phyloP scores from a whole-genome alignment of 805 yeast species.

The Debaryomyces maramus region DNA sequence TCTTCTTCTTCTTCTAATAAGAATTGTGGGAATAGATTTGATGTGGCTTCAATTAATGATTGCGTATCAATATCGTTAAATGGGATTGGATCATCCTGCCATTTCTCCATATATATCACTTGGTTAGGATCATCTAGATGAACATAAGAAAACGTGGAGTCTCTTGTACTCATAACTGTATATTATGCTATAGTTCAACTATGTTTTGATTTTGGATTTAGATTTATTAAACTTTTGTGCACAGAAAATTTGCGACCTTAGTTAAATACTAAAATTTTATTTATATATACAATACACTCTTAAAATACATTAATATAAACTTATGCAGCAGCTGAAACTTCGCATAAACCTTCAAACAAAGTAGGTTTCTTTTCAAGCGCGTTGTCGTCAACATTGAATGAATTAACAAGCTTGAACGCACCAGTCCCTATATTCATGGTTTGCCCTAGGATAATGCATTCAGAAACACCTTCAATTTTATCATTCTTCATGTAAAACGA shows the following conservation, averaged over 20 bases:
- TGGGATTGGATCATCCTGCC: constrained; percentile 42
- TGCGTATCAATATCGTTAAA: constrained; percentile 44
- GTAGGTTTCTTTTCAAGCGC: constrained; percentile 45
- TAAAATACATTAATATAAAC: constrained; percentile 3
- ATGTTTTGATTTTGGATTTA: not conserved
- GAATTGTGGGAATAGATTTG: constrained; percentile 35
- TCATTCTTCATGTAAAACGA: constrained; percentile 97
- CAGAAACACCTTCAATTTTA: constrained; percentile 95
- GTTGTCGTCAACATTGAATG: constrained; percentile 45
- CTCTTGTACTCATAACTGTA: constrained; percentile 8
- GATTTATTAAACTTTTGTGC: not conserved
- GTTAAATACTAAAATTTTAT: constrained; percentile 1
- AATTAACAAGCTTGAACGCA: constrained; percentile 79
- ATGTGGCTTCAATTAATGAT: constrained; percentile 36
- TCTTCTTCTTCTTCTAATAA: constrained; percentile 42
- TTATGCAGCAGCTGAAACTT: constrained; percentile 11
- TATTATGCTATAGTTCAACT: not conserved
- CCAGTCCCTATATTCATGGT: constrained; percentile 98
- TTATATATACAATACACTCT: constrained; percentile 10
- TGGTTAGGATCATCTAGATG: constrained; percentile 41
- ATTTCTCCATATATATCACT: constrained; percentile 41
- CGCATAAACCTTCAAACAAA: constrained; percentile 48
- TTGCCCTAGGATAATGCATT: constrained; percentile 95
- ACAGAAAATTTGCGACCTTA: not conserved
- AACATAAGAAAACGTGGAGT: constrained; percentile 27